phyloP scores from a whole-genome alignment of 805 yeast genomes.

The Cyberlindnera suaveolens region DNA sequence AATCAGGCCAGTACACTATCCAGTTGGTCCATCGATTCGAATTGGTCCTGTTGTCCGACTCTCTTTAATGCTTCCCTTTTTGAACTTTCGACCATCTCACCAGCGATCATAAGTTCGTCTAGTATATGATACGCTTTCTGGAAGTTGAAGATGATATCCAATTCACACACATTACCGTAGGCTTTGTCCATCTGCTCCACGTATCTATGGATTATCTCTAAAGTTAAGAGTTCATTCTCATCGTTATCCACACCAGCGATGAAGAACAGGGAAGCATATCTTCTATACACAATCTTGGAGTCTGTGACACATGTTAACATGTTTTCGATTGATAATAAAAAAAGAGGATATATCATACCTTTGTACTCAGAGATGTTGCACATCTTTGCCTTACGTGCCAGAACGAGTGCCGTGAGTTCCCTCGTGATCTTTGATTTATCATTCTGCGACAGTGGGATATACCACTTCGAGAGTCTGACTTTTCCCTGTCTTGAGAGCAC shows the following conservation, averaged over 20 bases:
- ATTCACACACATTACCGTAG: constrained; percentile 93
- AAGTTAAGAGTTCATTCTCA: constrained; percentile 80
- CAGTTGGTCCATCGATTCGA: constrained; percentile 70
- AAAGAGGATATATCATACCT: constrained; percentile 1
- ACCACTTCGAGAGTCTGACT: constrained; percentile 92
- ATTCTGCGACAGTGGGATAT: constrained; percentile 71
- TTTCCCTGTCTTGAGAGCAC: constrained; percentile 92
- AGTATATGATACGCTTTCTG: constrained; percentile 88
- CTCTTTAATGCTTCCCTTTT: constrained; percentile 71
- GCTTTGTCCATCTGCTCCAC: constrained; percentile 96
- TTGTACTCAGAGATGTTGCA: constrained; percentile 35
- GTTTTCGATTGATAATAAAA: not conserved
- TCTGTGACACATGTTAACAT: constrained; percentile 26
- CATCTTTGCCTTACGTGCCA: constrained; percentile 87
- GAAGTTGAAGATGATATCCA: constrained; percentile 94
- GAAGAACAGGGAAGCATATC: constrained; percentile 91
- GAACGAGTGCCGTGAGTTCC: constrained; percentile 80
- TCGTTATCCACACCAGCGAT: constrained; percentile 77
- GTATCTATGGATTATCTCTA: constrained; percentile 85
- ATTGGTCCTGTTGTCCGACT: constrained; percentile 79
- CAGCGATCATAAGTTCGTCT: constrained; percentile 87
- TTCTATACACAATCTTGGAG: constrained; percentile 78
- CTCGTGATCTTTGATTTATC: constrained; percentile 79
- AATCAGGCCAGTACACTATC: constrained; percentile 33
- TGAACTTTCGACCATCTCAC: constrained; percentile 78